Percentiles rank a stretch among this genome's conserved stretches.
Conservation (phyloP, 116 monocot genomes). For the Dioscorea cayenensis region DNA sequence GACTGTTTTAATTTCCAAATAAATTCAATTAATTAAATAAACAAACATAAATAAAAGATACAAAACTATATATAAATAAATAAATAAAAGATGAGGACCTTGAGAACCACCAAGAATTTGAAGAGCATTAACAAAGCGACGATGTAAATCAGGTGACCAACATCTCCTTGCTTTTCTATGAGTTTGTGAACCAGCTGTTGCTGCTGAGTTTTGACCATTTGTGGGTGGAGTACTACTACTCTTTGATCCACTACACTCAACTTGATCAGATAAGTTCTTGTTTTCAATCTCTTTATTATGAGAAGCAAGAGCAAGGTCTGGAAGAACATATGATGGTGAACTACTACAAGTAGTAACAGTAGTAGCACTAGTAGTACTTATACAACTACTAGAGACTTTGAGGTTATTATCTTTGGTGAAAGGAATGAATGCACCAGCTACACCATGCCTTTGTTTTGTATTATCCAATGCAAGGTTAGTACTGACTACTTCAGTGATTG, state of each 20-base stretch:
- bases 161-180: slow-evolving; percentile 80
- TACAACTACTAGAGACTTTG: background rate
- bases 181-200: slow-evolving; percentile 1
- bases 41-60: background rate
- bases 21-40: background rate
- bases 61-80: background rate
- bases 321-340: background rate
- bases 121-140: slow-evolving; percentile 89
- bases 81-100: slow-evolving; percentile 12
- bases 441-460: slow-evolving; percentile 29
- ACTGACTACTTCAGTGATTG: slow-evolving; percentile 8
- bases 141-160: slow-evolving; percentile 98
- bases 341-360: too few species aligned
- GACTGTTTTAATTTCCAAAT: slow-evolving; percentile 31
- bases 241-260: background rate
- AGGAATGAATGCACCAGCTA: slow-evolving; percentile 68
- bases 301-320: slow-evolving; percentile 40
- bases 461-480: slow-evolving; percentile 35
- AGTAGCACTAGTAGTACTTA: background rate
- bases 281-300: slow-evolving; percentile 1
- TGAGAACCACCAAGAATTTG: slow-evolving; percentile 86
- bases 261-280: slow-evolving; percentile 12
- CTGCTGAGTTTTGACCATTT: slow-evolving; percentile 1
- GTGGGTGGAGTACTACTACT: slow-evolving; percentile 1
- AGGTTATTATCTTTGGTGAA: slow-evolving; percentile 53